Percentiles rank a stretch among this genome's conserved stretches.
These are phyloP conservation scores for Cutaneotrichosporon cutaneum DNA, from an alignment of 1,284 basidiomycete species.

Conservation along the genomic window DNA sequence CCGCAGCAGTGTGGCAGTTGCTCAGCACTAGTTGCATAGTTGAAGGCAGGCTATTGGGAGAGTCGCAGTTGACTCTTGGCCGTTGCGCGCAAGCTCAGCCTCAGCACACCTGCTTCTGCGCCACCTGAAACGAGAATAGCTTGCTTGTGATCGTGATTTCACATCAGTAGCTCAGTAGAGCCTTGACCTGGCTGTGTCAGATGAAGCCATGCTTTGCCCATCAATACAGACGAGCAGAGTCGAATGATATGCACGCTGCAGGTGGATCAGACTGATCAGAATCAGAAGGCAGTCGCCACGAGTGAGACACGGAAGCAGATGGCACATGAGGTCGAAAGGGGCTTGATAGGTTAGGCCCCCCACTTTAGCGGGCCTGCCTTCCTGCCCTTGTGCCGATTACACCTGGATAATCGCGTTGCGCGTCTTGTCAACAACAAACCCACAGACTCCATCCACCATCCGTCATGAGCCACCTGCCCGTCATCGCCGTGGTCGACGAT, in stretches of 20 bases:
- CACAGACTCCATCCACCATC: neutral
- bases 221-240: too few species aligned
- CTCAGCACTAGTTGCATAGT: too few species aligned
- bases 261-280: too few species aligned
- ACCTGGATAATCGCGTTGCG: neutral
- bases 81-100: neutral
- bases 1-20: too few species aligned
- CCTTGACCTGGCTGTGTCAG: too few species aligned
- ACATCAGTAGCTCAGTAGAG: too few species aligned
- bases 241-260: too few species aligned
- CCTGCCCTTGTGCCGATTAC: neutral
- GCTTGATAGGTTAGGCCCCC: neutral
- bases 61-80: neutral
- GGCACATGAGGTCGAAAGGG: too few species aligned
- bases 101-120: neutral
- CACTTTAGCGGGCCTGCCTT: neutral
- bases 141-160: too few species aligned
- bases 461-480: constrained; percentile 24
- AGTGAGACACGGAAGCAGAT: too few species aligned
- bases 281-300: neutral
- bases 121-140: neutral
- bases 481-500: constrained; percentile 43
- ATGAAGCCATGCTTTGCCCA: too few species aligned
- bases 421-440: constrained; percentile 5
- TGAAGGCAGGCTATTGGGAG: too few species aligned